phyloP scores from a whole-genome alignment of 257 asterid genomes.

The Fraxinus excelsior region DNA sequence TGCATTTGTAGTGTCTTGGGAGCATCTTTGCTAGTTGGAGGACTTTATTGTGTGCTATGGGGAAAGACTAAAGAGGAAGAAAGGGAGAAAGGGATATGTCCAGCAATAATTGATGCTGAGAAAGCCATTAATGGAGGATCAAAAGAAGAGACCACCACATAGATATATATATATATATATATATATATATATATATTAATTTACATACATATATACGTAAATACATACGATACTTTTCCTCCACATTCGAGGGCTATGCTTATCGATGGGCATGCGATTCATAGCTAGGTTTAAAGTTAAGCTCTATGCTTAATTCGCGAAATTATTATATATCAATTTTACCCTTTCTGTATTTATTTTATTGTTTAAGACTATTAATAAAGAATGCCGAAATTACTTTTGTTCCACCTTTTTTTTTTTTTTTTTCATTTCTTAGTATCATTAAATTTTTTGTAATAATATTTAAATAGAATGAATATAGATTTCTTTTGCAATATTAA shows the following conservation, averaged over 20 bases:
- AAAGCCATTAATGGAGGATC: slow-evolving; percentile 31
- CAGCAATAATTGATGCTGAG: slow-evolving; percentile 38
- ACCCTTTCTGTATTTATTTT: not conserved
- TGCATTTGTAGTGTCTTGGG: slow-evolving; percentile 61
- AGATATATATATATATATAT: not conserved
- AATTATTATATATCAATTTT: not conserved
- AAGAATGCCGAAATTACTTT: not conserved
- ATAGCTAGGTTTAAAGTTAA: not conserved
- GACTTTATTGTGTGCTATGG: slow-evolving; percentile 79
- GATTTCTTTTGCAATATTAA: no score
- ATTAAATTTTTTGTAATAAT: no score
- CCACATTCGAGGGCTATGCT: not conserved
- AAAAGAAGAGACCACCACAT: slow-evolving; percentile 16
- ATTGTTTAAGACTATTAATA: not conserved
- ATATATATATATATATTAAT: no score
- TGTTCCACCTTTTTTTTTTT: no score
- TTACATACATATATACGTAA: no score
- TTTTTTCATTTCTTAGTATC: no score
- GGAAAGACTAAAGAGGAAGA: slow-evolving; percentile 73
- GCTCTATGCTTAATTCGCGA: not conserved
- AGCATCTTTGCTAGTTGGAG: slow-evolving; percentile 67
- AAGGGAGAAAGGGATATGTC: slow-evolving; percentile 24
- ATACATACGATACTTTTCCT: no score
- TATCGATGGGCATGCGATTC: not conserved
- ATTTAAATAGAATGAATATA: no score